A percentile compares a stretch with the other conserved stretches of the same genome.
These are phyloP conservation scores for Groenewaldozyma tartarivorans DNA, from an alignment of 805 yeast species.

Conservation along the genomic window DNA sequence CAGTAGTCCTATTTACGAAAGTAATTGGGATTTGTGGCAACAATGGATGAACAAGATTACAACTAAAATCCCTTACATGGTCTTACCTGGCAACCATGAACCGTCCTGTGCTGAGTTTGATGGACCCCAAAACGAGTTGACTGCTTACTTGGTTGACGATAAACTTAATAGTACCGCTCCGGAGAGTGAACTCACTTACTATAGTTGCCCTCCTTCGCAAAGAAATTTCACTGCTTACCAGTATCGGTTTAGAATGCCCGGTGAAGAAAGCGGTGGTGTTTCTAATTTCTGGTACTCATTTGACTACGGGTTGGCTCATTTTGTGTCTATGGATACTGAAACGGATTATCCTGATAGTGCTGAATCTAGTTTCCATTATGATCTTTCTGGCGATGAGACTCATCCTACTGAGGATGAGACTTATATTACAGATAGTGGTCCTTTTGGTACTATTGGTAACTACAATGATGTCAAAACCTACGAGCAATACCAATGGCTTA, in stretches of 20 bases:
- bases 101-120: slow-evolving; percentile 14
- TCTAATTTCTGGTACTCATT: slow-evolving; percentile 25
- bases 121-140: slow-evolving; percentile 17
- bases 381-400: slow-evolving; percentile 11
- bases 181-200: no score
- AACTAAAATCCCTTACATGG: slow-evolving; percentile 15
- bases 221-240: slow-evolving; percentile 21
- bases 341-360: slow-evolving; percentile 21
- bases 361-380: no score
- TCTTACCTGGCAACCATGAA: slow-evolving; percentile 17
- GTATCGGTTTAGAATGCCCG: slow-evolving; percentile 21
- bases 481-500: slow-evolving; percentile 10
- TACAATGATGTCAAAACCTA: slow-evolving; percentile 4
- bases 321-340: slow-evolving; percentile 20
- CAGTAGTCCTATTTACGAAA: slow-evolving; percentile 9
- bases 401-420: slow-evolving; percentile 13
- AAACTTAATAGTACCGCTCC: slow-evolving; percentile 11
- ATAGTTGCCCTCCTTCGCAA: slow-evolving; percentile 17
- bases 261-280: slow-evolving; percentile 18
- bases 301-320: slow-evolving; percentile 24
- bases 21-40: slow-evolving; percentile 15
- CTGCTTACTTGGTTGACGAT: slow-evolving; percentile 13
- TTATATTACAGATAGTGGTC: slow-evolving; percentile 12
- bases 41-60: slow-evolving; percentile 11
- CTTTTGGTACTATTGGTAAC: slow-evolving; percentile 9